Conservation (phyloP, 306 rosid species). For the Cucurbita moschata region DNA sequence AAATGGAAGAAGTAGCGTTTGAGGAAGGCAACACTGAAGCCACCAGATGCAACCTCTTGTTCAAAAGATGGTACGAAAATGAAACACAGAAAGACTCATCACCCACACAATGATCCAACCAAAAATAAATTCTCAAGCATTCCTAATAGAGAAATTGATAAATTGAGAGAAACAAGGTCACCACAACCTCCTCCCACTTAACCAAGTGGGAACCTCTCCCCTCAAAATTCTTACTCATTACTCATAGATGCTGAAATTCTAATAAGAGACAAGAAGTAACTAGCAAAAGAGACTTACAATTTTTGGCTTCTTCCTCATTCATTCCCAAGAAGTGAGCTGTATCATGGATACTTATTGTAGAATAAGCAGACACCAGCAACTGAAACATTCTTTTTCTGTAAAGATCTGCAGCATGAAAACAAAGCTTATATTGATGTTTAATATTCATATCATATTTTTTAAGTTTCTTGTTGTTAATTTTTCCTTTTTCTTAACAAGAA, state of each 20-base stretch:
- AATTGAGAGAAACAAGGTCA: not conserved
- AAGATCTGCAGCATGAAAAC: slow-evolving; percentile 40
- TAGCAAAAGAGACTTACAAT: slow-evolving; percentile 35
- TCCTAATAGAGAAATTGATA: too few species aligned
- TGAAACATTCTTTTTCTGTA: slow-evolving; percentile 76
- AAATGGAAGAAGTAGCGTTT: too few species aligned
- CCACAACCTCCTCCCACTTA: not conserved
- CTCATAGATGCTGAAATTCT: too few species aligned
- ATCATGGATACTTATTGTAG: slow-evolving; percentile 68
- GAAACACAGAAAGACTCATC: too few species aligned
- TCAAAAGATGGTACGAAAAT: too few species aligned
- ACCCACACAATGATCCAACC: too few species aligned
- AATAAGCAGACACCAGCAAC: slow-evolving; percentile 75
- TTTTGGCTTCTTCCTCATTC: slow-evolving; percentile 56
- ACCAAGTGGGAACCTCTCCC: too few species aligned
- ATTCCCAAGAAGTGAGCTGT: slow-evolving; percentile 70
- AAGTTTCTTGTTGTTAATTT: not conserved
- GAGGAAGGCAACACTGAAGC: too few species aligned
- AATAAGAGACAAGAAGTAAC: too few species aligned
- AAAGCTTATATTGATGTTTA: not conserved
- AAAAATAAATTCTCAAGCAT: too few species aligned
- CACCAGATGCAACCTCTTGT: too few species aligned
- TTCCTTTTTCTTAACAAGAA: not conserved
- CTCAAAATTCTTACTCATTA: too few species aligned
- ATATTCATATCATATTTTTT: not conserved